phyloP scores from a whole-genome alignment of 140 eudicot species.

The Stevia rebaudiana region DNA sequence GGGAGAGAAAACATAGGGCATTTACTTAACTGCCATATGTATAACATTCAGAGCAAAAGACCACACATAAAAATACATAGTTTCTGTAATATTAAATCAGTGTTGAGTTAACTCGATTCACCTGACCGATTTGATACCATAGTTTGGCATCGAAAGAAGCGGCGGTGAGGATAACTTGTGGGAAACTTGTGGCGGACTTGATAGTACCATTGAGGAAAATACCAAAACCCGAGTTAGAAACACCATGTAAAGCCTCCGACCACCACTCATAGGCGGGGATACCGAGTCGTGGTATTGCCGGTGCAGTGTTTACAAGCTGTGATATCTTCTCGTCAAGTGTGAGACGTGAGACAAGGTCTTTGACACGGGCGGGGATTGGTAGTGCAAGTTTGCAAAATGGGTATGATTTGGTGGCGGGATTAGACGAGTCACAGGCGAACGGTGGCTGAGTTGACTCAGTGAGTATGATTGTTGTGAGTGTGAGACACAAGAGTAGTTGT shows the following conservation, averaged over 20 bases:
- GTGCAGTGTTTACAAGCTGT: slow-evolving; percentile 72
- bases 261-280: slow-evolving; percentile 62
- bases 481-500: slow-evolving; percentile 22
- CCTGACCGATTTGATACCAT: slow-evolving; percentile 92
- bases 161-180: slow-evolving; percentile 47
- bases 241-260: slow-evolving; percentile 78
- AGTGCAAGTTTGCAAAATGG: slow-evolving; percentile 48
- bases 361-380: slow-evolving; percentile 43
- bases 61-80: too few species aligned
- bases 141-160: slow-evolving; percentile 46
- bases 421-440: slow-evolving; percentile 55
- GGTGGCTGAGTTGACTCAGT: slow-evolving; percentile 64
- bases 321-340: slow-evolving; percentile 71
- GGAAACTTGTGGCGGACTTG: slow-evolving; percentile 65
- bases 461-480: slow-evolving; percentile 18
- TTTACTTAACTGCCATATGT: too few species aligned
- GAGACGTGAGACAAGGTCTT: slow-evolving; percentile 60
- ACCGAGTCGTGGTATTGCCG: slow-evolving; percentile 58
- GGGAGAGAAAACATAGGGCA: too few species aligned
- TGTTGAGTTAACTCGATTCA: slow-evolving; percentile 39
- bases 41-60: too few species aligned
- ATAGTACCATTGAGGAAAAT: slow-evolving; percentile 32
- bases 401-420: slow-evolving; percentile 45
- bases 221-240: slow-evolving; percentile 41
- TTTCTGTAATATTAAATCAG: too few species aligned